These are phyloP conservation scores for Fusarium haematococcum DNA, from an alignment of 2,329 filamentous ascomycete species.

Conservation along the genomic window DNA sequence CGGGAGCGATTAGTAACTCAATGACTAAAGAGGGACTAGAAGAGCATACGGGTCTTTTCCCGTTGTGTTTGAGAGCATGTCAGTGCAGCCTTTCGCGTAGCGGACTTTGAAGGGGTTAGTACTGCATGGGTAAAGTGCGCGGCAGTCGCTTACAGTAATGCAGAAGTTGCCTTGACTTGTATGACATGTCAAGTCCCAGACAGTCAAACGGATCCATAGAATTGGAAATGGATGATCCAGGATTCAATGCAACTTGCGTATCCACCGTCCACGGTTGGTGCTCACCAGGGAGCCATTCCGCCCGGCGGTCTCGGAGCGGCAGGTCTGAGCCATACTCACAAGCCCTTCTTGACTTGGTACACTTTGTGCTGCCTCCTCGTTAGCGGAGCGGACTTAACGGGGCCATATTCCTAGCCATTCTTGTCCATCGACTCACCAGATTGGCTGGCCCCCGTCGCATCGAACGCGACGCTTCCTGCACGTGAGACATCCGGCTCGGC, in stretches of 20 bases:
- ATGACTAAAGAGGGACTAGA: fast-evolving
- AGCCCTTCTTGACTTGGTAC: constrained; percentile 5
- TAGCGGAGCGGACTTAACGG: background rate
- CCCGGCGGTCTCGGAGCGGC: constrained; percentile 40
- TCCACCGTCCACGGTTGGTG: constrained; percentile 37
- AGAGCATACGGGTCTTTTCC: constrained; percentile 15
- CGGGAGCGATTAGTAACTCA: fast-evolving
- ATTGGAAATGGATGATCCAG: background rate
- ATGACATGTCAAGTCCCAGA: constrained; percentile 37
- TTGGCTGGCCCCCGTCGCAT: constrained; percentile 33
- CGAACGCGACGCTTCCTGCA: constrained; percentile 40
- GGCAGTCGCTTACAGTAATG: constrained; percentile 37
- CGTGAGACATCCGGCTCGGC: constrained; percentile 34
- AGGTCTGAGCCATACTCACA: constrained; percentile 34
- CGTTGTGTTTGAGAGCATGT: constrained; percentile 5
- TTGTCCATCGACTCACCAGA: constrained; percentile 27
- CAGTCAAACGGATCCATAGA: constrained; percentile 35
- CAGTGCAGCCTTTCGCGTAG: constrained; percentile 20
- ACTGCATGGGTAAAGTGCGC: too few relatives aligned
- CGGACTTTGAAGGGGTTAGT: constrained; percentile 15
- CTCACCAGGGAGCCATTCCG: constrained; percentile 33
- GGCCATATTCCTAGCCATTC: background rate
- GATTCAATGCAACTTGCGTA: background rate
- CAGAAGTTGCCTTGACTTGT: constrained; percentile 38
- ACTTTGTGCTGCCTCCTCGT: constrained; percentile 22